Conservation (phyloP, 2,329 filamentous ascomycete genomes). For the Aspergillus aculeatinus region DNA sequence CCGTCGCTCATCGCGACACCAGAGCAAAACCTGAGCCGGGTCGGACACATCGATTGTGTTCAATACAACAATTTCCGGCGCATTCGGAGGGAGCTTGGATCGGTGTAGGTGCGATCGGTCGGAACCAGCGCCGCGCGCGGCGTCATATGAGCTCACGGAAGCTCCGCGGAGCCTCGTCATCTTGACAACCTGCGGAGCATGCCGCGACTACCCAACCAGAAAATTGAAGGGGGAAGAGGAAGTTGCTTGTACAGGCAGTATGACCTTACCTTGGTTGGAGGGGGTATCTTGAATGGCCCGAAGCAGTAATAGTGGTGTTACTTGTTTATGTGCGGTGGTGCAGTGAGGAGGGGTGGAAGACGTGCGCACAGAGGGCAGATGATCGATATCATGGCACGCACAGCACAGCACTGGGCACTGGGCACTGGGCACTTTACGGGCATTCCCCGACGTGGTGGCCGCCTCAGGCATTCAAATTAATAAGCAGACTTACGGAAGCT, state of each 20-base stretch:
- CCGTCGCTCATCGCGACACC: conserved; percentile 42
- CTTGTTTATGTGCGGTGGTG: neutral
- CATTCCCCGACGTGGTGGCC: too few relatives aligned
- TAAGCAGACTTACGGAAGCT: too few relatives aligned
- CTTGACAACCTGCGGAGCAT: conserved; percentile 29
- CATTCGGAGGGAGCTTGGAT: conserved; percentile 42
- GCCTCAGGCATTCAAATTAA: too few relatives aligned
- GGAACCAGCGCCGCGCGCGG: conserved; percentile 24
- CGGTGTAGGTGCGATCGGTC: conserved; percentile 32
- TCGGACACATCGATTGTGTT: conserved; percentile 43
- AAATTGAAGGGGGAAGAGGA: neutral
- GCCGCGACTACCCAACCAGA: conserved; percentile 15
- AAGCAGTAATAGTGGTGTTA: neutral
- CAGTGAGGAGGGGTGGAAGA: neutral
- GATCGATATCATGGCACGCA: too few relatives aligned
- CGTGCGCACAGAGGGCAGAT: neutral
- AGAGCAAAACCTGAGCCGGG: conserved; percentile 36
- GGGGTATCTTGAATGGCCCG: neutral
- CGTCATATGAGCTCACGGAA: conserved; percentile 35
- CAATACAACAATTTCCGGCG: conserved; percentile 39
- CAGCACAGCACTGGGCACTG: too few relatives aligned
- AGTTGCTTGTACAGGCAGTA: neutral
- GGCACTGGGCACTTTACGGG: too few relatives aligned
- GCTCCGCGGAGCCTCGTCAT: conserved; percentile 47
- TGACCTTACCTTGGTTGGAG: neutral